Evolutionary conservation across 768 basidiomycete genomes (phyloP), one percentile per base, ranked within the genome.

Genomic region (Lactarius hatsudake): DNA sequence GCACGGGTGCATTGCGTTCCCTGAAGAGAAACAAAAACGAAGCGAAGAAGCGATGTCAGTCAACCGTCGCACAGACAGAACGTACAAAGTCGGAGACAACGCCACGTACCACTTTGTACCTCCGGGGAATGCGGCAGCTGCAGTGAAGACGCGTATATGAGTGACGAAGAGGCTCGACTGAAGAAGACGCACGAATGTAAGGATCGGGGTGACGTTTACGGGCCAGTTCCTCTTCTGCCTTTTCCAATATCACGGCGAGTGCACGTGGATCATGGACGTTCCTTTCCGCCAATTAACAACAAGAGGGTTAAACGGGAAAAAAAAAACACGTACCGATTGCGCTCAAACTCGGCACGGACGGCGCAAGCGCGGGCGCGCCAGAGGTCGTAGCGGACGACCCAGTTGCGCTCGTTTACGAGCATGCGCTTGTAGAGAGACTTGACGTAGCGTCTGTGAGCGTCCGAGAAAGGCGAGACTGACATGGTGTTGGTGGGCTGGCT

Each of bases 271-370:
- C 92, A 63, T 86, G 85, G 63, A 96, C 87, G 73, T 95, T 81
- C 59, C 94, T 96, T 61, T 28, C 12, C 26, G 10, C 10, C 45
- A 32, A 18, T 18, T 23, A n/a, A 59, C 2, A 10, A 34, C n/a
- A 45, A 42, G 20, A 51, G 23, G 20, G 20, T 5, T 6, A 13
- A 10, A 12, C 3, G 6, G 68, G 60, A 36, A 36, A 36, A 9
- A 34, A 1, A 34, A 80, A n/a, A n/a, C n/a, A n/a, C 84, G 66
- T 75, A 93, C 93, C 94, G 86, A 83, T 98, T 94, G 72, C 83
- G 80, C 81, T 98, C 96, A 76, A 98, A 98, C 76, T 93, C 86
- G 68, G 95, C 95, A 69, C 96, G 81, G 70, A 98, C 93, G 76
- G 89, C 81, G 72, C 96, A 78, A 15, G 96, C 95, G 77, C 89